phyloP scores from a whole-genome alignment of 306 rosid species.

The barrel medic (Medicago truncatula) region MtrunA17r5.0-ANR NC_053047.1:2722001-2722500 shows the following conservation, averaged over 20 bases:
- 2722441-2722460: background rate
- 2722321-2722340: background rate
- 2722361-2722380: background rate
- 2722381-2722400: too few species aligned
- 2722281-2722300: background rate
- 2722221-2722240: too few species aligned
- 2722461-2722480: background rate
- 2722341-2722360: background rate
- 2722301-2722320: background rate
- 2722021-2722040: background rate
- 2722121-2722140: background rate
- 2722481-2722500: background rate
- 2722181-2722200: too few species aligned
- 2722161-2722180: too few species aligned
- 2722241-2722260: too few species aligned
- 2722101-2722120: background rate
- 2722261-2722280: background rate
- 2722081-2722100: background rate
- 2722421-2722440: slow-evolving; percentile 6
- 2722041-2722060: background rate
- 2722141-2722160: background rate
- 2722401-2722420: background rate
- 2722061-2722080: background rate
- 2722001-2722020: slow-evolving; percentile 26
- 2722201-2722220: too few species aligned